Conservation (phyloP, 495 filamentous ascomycete genomes). For the Penicillium tannophilum region DNA sequence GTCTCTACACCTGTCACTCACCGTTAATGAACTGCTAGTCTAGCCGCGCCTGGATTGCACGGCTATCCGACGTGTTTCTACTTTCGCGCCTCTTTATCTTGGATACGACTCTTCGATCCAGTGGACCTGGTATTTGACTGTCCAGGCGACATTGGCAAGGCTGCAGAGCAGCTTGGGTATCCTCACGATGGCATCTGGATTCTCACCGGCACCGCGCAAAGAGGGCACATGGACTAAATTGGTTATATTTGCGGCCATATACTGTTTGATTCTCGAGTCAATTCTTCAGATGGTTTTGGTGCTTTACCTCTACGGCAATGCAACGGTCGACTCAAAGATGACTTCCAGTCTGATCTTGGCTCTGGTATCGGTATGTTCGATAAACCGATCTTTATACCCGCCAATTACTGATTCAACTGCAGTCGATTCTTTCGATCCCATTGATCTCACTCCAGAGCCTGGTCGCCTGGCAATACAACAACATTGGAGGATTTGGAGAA, state of each 20-base stretch:
- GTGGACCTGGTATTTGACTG: not conserved
- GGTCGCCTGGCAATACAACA: slow-evolving; percentile 49
- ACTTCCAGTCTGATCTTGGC: slow-evolving; percentile 43
- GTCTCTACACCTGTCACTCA: slow-evolving; percentile 6
- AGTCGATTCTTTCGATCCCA: slow-evolving; percentile 46
- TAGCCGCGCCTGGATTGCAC: slow-evolving; percentile 13
- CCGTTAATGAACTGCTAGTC: slow-evolving; percentile 13
- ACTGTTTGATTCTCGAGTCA: slow-evolving; percentile 42
- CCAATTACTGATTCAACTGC: slow-evolving; percentile 9
- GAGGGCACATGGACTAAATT: slow-evolving; percentile 44
- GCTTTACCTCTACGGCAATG: slow-evolving; percentile 42
- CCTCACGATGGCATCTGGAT: slow-evolving; percentile 29
- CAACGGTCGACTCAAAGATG: slow-evolving; percentile 45
- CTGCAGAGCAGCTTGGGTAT: slow-evolving; percentile 14
- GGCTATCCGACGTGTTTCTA: slow-evolving; percentile 11
- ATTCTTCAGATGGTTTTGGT: slow-evolving; percentile 41
- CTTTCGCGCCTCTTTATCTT: not conserved
- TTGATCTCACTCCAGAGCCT: slow-evolving; percentile 45
- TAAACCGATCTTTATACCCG: not conserved
- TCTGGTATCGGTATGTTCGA: slow-evolving; percentile 38
- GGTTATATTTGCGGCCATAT: slow-evolving; percentile 45
- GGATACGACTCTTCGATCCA: not conserved
- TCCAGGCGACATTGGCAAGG: not conserved
- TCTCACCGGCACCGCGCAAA: slow-evolving; percentile 27
- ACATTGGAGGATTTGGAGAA: slow-evolving; percentile 37